Base-by-base conservation (phyloP, 352 stramenopile species). In the Phytophthora pini region DNA sequence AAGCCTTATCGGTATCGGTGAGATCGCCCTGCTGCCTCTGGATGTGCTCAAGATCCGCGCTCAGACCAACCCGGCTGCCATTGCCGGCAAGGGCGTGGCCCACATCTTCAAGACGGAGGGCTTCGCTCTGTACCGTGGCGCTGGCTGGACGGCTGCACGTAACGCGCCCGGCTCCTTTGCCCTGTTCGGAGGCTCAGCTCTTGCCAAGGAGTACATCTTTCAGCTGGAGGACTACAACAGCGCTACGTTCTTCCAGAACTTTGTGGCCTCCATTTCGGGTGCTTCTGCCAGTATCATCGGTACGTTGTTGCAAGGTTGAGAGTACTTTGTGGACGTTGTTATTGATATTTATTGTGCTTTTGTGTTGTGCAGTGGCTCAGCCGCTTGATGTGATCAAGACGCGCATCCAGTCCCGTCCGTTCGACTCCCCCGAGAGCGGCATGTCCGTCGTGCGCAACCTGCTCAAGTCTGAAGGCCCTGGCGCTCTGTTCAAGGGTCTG, bases 41-140 rank as follows among this genome's bases (percentile, higher is more conserved):
- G 94, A 99, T 68, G 91, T 98, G 67, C 88, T 99, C 62, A 99
- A 99, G 84, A 98, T 99, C 70, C 97, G 97, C 68, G 93, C 94
- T 13, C 95, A 99, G 76, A 98, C 94, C 60, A 97, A 97, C 79
- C 95, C 95, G 22, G 92, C 94, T 49, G 90, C 92, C 31, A 92
- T 98, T 50, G 84, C 84, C 32, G 93, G 94, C 55, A 90, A 96
- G 41, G 94, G 94, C 41, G 70, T 99, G 34, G 61, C 96, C 26
- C 77, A 97, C 67, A 98, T 99, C 69, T 96, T 98, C 82, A 73
- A 82, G 59, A 93, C 86, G 51, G 95, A 99, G 72, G 92, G 93
- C 55, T 86, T 97, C 39, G 82, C 85, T 29, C 77, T 98, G 50
- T 98, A 98, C 81, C 89, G 93, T 65, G 92, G 92, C 40, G 84